phyloP scores from a whole-genome alignment of 768 basidiomycete genomes.

The Leccinum longicurvipes region DNA sequence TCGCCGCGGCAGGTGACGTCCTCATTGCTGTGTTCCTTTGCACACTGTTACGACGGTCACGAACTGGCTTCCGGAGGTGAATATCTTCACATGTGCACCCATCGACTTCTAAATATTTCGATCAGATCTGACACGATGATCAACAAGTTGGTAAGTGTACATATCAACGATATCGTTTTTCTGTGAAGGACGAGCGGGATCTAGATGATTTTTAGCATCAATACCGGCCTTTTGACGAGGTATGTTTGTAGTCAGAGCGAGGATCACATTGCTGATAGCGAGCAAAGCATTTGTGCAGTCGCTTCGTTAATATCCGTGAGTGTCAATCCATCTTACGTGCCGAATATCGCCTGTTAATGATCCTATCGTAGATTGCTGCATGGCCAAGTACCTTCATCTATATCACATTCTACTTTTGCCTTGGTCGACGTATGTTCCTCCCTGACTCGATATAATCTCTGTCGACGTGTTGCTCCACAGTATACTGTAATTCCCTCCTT shows the following conservation, averaged over 20 bases:
- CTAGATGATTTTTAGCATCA: no score
- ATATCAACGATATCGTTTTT: no score
- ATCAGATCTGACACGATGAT: no score
- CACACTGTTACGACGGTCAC: no score
- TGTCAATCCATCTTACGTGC: not conserved
- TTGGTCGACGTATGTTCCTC: not conserved
- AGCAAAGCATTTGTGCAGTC: not conserved
- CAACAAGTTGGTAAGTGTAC: no score
- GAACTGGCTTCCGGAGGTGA: no score
- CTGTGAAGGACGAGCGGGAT: no score
- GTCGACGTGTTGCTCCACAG: slow-evolving; percentile 24
- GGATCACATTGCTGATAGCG: not conserved
- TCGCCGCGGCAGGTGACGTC: not conserved
- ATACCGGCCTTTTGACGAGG: no score
- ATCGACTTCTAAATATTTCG: no score
- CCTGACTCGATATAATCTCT: not conserved
- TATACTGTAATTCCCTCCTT: slow-evolving; percentile 60
- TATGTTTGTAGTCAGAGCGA: not conserved
- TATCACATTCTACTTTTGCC: not conserved
- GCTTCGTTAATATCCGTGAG: not conserved
- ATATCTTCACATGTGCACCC: no score
- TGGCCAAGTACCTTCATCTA: not conserved
- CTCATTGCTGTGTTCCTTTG: not conserved
- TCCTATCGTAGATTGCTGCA: not conserved
- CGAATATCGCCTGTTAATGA: not conserved